phyloP scores from a whole-genome alignment of 225 moss, liverwort and hornwort genomes.

The Anthoceros angustus region DNA sequence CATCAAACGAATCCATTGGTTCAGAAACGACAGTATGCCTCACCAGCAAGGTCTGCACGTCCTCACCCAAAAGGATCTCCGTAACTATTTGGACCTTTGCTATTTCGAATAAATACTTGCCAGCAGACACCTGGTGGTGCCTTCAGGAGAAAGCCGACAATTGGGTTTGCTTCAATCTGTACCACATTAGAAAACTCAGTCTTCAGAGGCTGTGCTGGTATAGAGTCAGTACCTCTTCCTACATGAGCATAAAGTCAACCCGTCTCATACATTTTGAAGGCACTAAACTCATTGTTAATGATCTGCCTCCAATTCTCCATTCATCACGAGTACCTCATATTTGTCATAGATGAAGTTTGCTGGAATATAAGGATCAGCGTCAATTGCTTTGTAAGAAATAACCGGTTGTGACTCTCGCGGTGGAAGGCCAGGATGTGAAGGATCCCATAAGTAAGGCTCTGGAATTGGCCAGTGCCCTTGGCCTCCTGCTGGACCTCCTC shows the following conservation, averaged over 20 bases:
- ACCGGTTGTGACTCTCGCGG: conserved; percentile 83
- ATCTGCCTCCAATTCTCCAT: neutral
- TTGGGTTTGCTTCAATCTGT: conserved; percentile 94
- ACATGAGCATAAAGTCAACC: too few species aligned
- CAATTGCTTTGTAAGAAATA: conserved; percentile 88
- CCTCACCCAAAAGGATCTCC: conserved; percentile 97
- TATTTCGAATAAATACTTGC: conserved; percentile 87
- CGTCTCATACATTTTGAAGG: too few species aligned
- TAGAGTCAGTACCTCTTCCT: too few species aligned
- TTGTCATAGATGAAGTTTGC: conserved; percentile 79
- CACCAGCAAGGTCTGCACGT: neutral
- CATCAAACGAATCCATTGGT: neutral
- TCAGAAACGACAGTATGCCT: neutral
- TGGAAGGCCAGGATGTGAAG: conserved; percentile 52
- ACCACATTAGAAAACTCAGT: conserved; percentile 5
- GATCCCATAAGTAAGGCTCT: conserved; percentile 95
- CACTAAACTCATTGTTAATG: too few species aligned
- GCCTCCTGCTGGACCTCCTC: conserved; percentile 64
- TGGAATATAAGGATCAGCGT: conserved; percentile 81
- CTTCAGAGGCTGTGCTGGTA: too few species aligned
- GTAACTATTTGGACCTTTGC: conserved; percentile 83
- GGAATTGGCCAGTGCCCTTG: conserved; percentile 99
- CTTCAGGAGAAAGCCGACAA: conserved; percentile 67
- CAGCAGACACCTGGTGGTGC: conserved; percentile 75
- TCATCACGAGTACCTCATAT: conserved; percentile 46